phyloP scores from a whole-genome alignment of 768 basidiomycete genomes.

The Leccinum rimulosum region DNA sequence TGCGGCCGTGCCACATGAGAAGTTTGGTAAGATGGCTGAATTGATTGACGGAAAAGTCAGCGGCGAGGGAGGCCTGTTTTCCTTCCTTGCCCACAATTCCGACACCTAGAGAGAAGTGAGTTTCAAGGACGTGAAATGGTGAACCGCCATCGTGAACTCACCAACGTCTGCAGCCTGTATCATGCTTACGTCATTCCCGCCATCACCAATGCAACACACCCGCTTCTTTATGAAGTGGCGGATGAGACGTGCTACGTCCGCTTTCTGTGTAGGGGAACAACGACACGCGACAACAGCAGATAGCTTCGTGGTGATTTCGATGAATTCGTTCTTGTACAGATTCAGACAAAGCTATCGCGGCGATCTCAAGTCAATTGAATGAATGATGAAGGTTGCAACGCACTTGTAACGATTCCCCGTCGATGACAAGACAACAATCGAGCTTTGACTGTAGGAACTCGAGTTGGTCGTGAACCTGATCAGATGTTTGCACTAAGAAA shows the following conservation, averaged over 20 bases:
- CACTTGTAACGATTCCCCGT: conserved; percentile 94
- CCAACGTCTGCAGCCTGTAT: conserved; percentile 99
- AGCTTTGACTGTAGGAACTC: conserved; percentile 93
- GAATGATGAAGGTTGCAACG: conserved; percentile 10
- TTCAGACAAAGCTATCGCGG: conserved; percentile 76
- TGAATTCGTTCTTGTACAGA: conserved; percentile 90
- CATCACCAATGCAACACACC: conserved; percentile 98
- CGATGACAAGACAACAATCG: conserved; percentile 97
- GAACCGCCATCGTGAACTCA: conserved; percentile 39
- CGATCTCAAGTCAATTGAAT: neutral
- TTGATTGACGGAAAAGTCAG: conserved; percentile 97
- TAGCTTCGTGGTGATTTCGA: conserved; percentile 93
- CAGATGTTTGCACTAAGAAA: conserved; percentile 74
- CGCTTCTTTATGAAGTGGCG: conserved; percentile 88
- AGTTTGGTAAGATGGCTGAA: conserved; percentile 96
- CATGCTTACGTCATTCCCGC: conserved; percentile 99
- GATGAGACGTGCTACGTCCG: conserved; percentile 93
- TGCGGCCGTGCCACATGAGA: conserved; percentile 97
- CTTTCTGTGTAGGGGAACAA: conserved; percentile 98
- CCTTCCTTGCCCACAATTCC: conserved; percentile 99
- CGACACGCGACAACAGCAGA: conserved; percentile 97
- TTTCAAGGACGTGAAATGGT: neutral
- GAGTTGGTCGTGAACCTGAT: conserved; percentile 81
- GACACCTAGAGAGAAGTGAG: conserved; percentile 52
- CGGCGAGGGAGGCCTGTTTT: conserved; percentile 97